phyloP scores from a whole-genome alignment of 2,329 filamentous ascomycete species.

The Venturia asperata region DNA sequence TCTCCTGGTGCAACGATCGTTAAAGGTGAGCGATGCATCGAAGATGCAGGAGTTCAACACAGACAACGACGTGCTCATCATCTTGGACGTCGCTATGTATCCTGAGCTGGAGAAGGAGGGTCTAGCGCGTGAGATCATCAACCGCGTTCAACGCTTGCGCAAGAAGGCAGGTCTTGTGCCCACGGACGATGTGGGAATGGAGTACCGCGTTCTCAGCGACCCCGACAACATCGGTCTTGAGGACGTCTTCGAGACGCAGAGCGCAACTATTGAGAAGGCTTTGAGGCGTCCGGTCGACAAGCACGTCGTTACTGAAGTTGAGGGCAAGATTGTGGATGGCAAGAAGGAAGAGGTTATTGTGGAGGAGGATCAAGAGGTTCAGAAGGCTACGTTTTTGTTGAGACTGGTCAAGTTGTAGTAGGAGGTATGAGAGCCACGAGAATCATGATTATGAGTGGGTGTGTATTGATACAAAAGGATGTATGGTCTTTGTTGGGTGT shows the following conservation, averaged over 20 bases:
- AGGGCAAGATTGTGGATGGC: conserved; percentile 49
- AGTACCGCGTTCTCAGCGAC: conserved; percentile 75
- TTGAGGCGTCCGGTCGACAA: conserved; percentile 70
- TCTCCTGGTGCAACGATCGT: conserved; percentile 69
- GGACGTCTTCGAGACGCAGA: conserved; percentile 62
- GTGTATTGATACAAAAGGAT: background rate
- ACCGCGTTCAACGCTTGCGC: conserved; percentile 82
- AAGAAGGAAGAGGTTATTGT: conserved; percentile 57
- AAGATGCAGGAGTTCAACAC: conserved; percentile 79
- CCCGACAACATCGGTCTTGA: conserved; percentile 68
- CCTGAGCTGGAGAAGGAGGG: conserved; percentile 84
- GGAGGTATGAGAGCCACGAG: background rate
- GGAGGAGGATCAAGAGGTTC: conserved; percentile 79
- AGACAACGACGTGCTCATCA: conserved; percentile 81
- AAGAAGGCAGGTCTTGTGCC: conserved; percentile 89
- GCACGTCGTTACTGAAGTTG: conserved; percentile 53
- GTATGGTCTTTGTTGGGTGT: background rate
- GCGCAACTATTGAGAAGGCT: conserved; percentile 64
- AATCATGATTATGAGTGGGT: conserved; percentile 2
- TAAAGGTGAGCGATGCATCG: conserved; percentile 64
- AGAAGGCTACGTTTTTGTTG: conserved; percentile 73
- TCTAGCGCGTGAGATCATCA: conserved; percentile 83
- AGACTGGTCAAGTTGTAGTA: conserved; percentile 64
- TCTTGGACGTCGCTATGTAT: conserved; percentile 77
- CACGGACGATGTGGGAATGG: conserved; percentile 93